phyloP scores from a whole-genome alignment of 2,329 filamentous ascomycete species.

The Penicillium sp. region DNA sequence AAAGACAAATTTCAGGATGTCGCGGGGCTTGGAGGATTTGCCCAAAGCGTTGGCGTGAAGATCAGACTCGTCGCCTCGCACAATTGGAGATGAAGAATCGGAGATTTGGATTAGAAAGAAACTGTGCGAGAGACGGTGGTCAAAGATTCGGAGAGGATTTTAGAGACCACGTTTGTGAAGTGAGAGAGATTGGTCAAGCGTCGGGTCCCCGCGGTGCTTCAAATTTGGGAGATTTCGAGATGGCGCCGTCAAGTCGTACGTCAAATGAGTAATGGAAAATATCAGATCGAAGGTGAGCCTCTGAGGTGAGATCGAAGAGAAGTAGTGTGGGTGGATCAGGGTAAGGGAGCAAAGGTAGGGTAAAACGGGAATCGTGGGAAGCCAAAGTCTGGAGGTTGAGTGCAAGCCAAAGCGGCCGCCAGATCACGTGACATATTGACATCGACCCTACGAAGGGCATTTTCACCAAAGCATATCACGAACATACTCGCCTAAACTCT shows the following conservation, averaged over 20 bases:
- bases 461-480: too few relatives aligned
- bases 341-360: not conserved
- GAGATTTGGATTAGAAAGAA: too few relatives aligned
- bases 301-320: not conserved
- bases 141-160: not conserved
- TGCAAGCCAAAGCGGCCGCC: not conserved
- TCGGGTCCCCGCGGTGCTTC: conserved; percentile 1
- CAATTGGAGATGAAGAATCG: not conserved
- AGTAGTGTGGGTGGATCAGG: not conserved
- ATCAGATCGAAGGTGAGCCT: not conserved
- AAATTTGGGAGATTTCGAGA: not conserved
- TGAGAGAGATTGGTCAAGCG: not conserved
- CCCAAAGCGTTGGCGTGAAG: not conserved
- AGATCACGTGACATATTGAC: not conserved
- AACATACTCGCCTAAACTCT: too few relatives aligned
- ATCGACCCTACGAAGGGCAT: too few relatives aligned
- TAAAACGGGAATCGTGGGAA: not conserved
- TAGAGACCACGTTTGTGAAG: not conserved
- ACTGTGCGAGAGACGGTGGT: not conserved
- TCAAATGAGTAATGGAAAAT: not conserved
- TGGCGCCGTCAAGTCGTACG: not conserved
- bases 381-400: not conserved
- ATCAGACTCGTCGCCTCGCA: not conserved
- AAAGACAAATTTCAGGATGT: not conserved
- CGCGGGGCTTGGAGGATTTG: not conserved